Evolutionary conservation across 768 basidiomycete genomes (phyloP).

Genomic region (Gymnopilus junonius): DNA sequence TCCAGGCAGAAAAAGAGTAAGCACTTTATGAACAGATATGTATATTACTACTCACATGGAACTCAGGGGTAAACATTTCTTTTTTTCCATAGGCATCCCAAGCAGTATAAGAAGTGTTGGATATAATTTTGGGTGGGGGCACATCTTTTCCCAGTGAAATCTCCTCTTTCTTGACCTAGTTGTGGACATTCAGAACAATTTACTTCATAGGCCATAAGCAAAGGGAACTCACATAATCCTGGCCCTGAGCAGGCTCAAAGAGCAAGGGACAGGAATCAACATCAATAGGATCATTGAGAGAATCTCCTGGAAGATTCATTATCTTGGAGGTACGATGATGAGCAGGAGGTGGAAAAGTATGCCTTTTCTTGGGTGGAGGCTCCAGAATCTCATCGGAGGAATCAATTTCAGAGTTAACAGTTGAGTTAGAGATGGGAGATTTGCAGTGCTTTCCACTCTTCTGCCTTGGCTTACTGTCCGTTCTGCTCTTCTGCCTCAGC

Average conservation of each 20-base stretch:
- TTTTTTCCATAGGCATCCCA: neutral
- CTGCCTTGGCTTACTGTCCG: too few species aligned
- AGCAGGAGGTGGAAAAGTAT: too few species aligned
- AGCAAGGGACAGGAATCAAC: neutral
- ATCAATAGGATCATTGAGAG: neutral
- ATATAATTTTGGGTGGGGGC: neutral
- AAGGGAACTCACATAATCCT: neutral
- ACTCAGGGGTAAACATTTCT: neutral
- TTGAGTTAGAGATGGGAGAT: too few species aligned
- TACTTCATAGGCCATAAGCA: neutral
- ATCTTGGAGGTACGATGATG: too few species aligned
- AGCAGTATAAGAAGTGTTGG: neutral
- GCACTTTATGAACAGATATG: too few species aligned
- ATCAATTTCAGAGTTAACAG: too few species aligned
- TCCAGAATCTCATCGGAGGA: too few species aligned
- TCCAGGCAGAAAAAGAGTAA: neutral
- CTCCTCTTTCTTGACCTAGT: neutral
- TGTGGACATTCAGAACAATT: neutral
- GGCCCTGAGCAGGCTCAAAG: neutral
- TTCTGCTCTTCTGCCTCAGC: too few species aligned
- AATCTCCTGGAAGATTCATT: too few species aligned
- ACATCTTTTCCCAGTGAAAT: neutral
- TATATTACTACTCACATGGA: constrained; percentile 1
- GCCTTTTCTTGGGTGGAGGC: too few species aligned
- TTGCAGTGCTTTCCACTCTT: too few species aligned